These are phyloP conservation scores for Ustilaginoidea virens DNA, from an alignment of 2,329 filamentous ascomycete genomes.

Conservation along the genomic window DNA sequence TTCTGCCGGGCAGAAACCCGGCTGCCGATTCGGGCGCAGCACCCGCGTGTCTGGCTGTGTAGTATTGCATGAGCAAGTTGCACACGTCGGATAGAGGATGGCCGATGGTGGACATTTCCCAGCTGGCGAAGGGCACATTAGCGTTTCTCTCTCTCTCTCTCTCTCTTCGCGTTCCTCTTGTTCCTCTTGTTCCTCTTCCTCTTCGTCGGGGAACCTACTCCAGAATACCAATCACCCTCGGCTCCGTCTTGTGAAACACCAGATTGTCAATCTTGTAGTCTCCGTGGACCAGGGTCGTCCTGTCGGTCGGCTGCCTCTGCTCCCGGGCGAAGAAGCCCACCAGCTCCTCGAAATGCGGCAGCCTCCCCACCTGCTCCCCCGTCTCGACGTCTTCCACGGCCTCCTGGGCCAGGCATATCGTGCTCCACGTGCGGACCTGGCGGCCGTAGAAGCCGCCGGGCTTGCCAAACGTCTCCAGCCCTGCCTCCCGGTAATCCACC, in stretches of 20 bases:
- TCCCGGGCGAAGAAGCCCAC: conserved; percentile 61
- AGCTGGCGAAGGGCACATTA: no score
- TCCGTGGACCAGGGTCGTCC: conserved; percentile 71
- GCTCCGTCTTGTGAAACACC: conserved; percentile 78
- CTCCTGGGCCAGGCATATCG: conserved; percentile 67
- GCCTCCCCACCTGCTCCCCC: conserved; percentile 57
- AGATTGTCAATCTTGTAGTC: conserved; percentile 94
- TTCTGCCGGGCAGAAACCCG: conserved; percentile 45
- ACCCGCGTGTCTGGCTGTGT: conserved; percentile 15
- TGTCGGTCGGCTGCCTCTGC: conserved; percentile 56
- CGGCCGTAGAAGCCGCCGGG: conserved; percentile 66
- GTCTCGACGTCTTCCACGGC: conserved; percentile 63
- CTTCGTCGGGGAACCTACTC: no score
- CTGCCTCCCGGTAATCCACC: conserved; percentile 49
- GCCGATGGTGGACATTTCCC: conserved; percentile 98
- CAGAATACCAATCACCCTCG: conserved; percentile 78
- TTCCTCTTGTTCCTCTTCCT: no score
- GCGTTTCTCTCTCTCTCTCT: no score
- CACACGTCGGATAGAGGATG: conserved; percentile 84
- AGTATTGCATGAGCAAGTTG: conserved; percentile 46
- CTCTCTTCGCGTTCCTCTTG: no score
- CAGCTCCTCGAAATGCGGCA: conserved; percentile 73
- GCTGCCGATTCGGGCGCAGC: conserved; percentile 15
- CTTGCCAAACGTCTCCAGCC: conserved; percentile 60
- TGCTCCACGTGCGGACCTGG: conserved; percentile 70